Evolutionary conservation across 345 rosid genomes (phyloP), one percentile per base, ranked within the genome.

Genomic region (Rhizophora apiculata): DNA sequence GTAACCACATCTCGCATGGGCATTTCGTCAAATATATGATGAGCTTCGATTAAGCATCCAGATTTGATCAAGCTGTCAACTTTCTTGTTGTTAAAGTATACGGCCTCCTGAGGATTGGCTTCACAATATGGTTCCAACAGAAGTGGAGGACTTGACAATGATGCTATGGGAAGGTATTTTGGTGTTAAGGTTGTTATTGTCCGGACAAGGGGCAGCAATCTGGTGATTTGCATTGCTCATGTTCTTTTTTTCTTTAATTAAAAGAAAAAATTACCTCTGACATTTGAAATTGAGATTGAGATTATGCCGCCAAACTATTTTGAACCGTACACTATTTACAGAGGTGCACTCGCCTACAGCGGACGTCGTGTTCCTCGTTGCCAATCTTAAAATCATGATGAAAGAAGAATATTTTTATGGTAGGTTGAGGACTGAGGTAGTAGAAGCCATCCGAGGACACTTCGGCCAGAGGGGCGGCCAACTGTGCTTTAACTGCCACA

Each of bases 21-120:
- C 92, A 84, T 88, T 83, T 72, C 82, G 36, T 85, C 84, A 77
- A 92, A 92, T 79, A 85, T 20, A 6, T 68, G 37, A 30, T 74
- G 80, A 29, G 94, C 94, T 77, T 74, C 71, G 16, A 54, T n/a
- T 48, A 88, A 27, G 34, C 64, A 48, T 37, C 89, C 85, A 5
- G 81, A 70, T 78, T 83, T 85, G 5, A 87, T 32, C 13, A 80
- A 71, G 11, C 16, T 62, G 55, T 83, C 84, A n/a, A 88, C 71
- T 46, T 63, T 55, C 18, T 78, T 78, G 79, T 88, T 92, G 24
- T 67, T 54, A 15, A 39, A 63, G 76, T 88, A 88, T 29, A 67
- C 58, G 16, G n/a, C 18, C 6, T 71, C 72, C 0, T 22, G 76
- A 66, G 79, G 74, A 62, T 65, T 61, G 31, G 56, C 70, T 59